Base-by-base conservation (phyloP, 2,329 filamentous ascomycete genomes). In the Tetracladium maxilliforme region DNA sequence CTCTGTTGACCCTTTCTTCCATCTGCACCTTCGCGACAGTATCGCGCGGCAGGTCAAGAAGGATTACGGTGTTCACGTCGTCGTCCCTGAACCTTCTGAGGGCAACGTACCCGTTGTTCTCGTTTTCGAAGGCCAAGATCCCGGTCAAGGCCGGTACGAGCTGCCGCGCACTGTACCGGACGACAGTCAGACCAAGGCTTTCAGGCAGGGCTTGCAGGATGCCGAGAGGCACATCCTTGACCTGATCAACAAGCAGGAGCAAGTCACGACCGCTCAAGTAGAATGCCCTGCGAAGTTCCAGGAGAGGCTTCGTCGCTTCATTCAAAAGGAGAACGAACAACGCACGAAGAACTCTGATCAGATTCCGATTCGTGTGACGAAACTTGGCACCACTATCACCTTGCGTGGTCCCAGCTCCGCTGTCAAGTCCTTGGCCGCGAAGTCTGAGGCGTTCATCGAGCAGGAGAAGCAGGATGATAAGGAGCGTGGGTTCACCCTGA, bases 391-490 rank as follows among this genome's bases (percentile, higher is more conserved):
- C 2, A 63, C 60, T 3, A 63, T 87, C 31, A 76, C 70, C 22
- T 65, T 94, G 31, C 77, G 81, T 31, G 87, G 87, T 13, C 86
- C 84, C 13, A 56, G 66, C 23, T 68, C 70, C 11, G 66, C 69
- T 13, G 82, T 93, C 4, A 68, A 79, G 25, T 67, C 70, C 3
- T 64, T 95, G 19, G 63, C 69, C 16, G 53, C 64, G 18, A 90
- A 86, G 57, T 70, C 92, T 27, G 53, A 68, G 30, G 69, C 69
- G 6, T 95, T 93, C 43, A 61, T 95, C 13, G 74, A 78, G 44
- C 78, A 92, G 45, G 84, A 92, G 51, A 80, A 86, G 56, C 69
- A 82, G 47, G 86, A 95, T 33, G 87, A 95, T 51, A 80, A 90
- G 45, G 87, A 95, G 54, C 80, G 87, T 31, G 84, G 82, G 22